Evolutionary conservation across 2,329 filamentous ascomycete genomes (phyloP).

Genomic region (Eutypa lata): DNA sequence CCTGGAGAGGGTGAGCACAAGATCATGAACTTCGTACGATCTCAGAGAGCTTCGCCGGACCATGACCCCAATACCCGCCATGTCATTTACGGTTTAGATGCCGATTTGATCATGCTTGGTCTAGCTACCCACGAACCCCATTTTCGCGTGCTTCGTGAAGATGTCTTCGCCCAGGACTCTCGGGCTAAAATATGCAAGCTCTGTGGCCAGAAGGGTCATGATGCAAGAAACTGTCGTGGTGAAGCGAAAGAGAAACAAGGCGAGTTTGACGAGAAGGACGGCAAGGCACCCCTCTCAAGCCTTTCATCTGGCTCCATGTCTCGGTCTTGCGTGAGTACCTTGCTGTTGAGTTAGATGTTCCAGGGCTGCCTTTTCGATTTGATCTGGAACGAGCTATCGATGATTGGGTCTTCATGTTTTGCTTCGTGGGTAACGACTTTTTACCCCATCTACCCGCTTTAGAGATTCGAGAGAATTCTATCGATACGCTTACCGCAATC

Average conservation of each 20-base stretch:
- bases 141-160: conserved; percentile 93
- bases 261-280: conserved; percentile 77
- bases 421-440: conserved; percentile 98
- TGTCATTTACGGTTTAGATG: conserved; percentile 96
- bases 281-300: conserved; percentile 70
- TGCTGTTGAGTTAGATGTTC: conserved; percentile 81
- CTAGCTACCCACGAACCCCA: conserved; percentile 96
- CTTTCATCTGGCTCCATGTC: conserved; percentile 98
- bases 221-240: conserved; percentile 80
- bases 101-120: conserved; percentile 97
- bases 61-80: conserved; percentile 96
- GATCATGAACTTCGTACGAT: conserved; percentile 97
- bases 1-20: conserved; percentile 98
- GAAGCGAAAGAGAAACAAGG: conserved; percentile 73
- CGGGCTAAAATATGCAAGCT: conserved; percentile 80
- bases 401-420: conserved; percentile 99
- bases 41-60: conserved; percentile 83
- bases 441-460: conserved; percentile 94
- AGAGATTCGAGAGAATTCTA: conserved; percentile 95
- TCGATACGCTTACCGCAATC: conserved; percentile 93
- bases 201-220: conserved; percentile 90
- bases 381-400: conserved; percentile 92
- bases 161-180: conserved; percentile 89
- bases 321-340: conserved; percentile 89
- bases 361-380: conserved; percentile 80